Evolutionary conservation across 768 basidiomycete genomes (phyloP), one percentile per base, ranked within the genome.

Genomic region (Trametes gibbosa): DNA sequence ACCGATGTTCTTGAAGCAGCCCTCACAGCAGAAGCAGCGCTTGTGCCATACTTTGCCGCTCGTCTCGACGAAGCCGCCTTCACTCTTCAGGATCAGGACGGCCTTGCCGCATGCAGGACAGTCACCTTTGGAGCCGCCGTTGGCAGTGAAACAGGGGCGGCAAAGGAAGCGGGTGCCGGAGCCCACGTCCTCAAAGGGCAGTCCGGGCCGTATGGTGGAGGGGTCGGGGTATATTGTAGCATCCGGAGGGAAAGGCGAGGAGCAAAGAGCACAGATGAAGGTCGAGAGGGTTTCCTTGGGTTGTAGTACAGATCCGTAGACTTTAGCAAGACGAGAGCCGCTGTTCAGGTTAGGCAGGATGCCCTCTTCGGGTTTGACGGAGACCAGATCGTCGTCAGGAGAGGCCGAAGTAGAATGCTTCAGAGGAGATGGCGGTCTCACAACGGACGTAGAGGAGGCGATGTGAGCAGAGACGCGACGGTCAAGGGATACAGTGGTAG

Each of bases 171-270:
- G 80, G 5, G 72, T 61, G 35, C 66, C 66, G 21, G 61, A 61
- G 32, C 60, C 59, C 34, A 56, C 49, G 24, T 68, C 64, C n/a
- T 58, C 47, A 13, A 54, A 61, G 19, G 65, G 61, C 0, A 62
- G 47, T 12, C 61, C 61, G n/a, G 64, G 67, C 48, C 68, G 69
- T 55, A 65, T 54, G 68, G 65, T 56, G 42, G 70, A 54, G 39
- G 87, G 87, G 65, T 92, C 86, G 1, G 92, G 92, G 67, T 91
- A 94, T 59, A 94, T 90, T 29, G 92, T 94, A 21, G 88, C 83
- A 69, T 94, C 91, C 2, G 91, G 90, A 35, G 84, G 81, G 67
- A 93, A 94, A 10, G 78, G 75, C 0, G 77, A 71, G 16, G 76
- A 74, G 68, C 92, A 94, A 13, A 84, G 69, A 34, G 80, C 81